These are phyloP conservation scores for Tetradesmus lagerheimii DNA, from an alignment of 139 green algal species.

Conservation along the genomic window DNA sequence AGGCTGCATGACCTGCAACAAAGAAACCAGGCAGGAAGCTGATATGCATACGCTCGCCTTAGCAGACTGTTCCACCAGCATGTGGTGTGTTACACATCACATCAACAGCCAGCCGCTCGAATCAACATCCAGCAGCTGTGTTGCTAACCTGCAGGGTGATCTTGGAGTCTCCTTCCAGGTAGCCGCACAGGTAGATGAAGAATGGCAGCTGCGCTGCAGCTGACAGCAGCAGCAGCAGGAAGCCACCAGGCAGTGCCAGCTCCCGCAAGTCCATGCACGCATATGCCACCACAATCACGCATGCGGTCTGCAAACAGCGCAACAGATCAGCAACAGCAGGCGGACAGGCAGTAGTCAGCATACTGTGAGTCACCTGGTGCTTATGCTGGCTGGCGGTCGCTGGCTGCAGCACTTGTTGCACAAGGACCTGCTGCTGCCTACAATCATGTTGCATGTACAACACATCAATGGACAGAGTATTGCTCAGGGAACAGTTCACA, in stretches of 20 bases:
- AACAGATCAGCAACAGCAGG: background rate
- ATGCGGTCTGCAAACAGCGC: conserved; percentile 16
- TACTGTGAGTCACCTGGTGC: background rate
- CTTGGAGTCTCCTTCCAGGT: conserved; percentile 55
- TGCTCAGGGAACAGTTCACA: background rate
- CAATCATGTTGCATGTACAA: no score
- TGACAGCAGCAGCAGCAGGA: conserved; percentile 59
- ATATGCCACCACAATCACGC: conserved; percentile 57
- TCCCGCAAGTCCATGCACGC: conserved; percentile 53
- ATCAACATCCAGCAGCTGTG: no score
- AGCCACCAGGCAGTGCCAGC: conserved; percentile 64
- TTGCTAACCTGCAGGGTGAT: conserved; percentile 20
- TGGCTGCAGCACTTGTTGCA: no score
- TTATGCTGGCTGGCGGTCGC: background rate
- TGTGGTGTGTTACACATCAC: no score
- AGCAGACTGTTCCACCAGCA: no score
- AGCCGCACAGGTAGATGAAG: conserved; percentile 59
- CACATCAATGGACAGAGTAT: background rate
- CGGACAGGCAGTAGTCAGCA: background rate
- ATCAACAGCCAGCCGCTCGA: no score
- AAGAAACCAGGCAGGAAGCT: no score
- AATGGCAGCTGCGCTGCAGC: conserved; percentile 56
- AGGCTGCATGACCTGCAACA: no score
- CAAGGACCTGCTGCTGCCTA: no score
- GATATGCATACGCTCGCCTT: no score